These are phyloP conservation scores for Lasiosphaeriaceae sp. DNA, from an alignment of 495 filamentous ascomycete species.

Conservation along the genomic window DNA sequence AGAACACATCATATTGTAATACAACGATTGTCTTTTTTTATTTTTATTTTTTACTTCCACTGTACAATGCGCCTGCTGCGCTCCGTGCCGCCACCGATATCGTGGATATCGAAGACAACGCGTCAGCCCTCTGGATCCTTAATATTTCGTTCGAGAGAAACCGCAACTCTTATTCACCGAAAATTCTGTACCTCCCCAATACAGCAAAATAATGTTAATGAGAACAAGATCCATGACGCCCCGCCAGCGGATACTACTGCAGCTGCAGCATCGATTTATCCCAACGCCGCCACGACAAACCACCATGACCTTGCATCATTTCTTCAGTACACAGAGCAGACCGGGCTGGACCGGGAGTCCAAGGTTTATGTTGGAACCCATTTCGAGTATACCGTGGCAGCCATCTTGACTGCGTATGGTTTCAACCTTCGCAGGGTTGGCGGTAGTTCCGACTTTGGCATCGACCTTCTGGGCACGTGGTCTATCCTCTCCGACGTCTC, in stretches of 20 bases:
- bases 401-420: conserved; percentile 55
- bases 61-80: too few relatives aligned
- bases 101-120: too few relatives aligned
- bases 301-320: conserved; percentile 71
- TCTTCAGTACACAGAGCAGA: conserved; percentile 61
- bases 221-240: background rate
- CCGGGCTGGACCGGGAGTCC: conserved; percentile 44
- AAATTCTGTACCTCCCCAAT: too few relatives aligned
- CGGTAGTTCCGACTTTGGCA: conserved; percentile 69
- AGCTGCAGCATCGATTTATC: conserved; percentile 30
- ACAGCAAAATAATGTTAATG: too few relatives aligned
- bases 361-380: conserved; percentile 62
- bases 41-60: too few relatives aligned
- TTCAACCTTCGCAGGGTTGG: conserved; percentile 72
- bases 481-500: conserved; percentile 43
- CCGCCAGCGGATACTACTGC: background rate
- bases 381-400: conserved; percentile 68
- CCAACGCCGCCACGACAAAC: conserved; percentile 40
- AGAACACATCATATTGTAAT: too few relatives aligned
- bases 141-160: too few relatives aligned
- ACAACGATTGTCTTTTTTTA: too few relatives aligned
- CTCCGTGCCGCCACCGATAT: too few relatives aligned
- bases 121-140: too few relatives aligned
- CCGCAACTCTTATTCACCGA: too few relatives aligned
- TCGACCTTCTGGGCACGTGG: conserved; percentile 86